Evolutionary conservation across 2,329 filamentous ascomycete genomes (phyloP), one percentile per base, ranked within the genome.

Genomic region (Talaromyces atroroseus): DNA sequence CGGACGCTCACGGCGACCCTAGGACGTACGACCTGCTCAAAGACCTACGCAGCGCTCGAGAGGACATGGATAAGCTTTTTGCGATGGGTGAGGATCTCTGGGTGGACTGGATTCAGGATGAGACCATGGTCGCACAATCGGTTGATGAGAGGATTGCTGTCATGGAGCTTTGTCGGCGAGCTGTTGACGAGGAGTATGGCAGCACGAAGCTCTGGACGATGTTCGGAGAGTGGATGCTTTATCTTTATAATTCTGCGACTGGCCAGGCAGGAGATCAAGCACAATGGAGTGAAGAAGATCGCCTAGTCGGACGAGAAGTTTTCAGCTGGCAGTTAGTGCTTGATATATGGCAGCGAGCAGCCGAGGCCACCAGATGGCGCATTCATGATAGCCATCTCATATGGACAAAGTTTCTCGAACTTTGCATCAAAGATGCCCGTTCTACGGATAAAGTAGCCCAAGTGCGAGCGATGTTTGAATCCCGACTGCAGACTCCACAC

Each of bases 51-150:
- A 72, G 67, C 21, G 76, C 77, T 3, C 78, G 83, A 57, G 78
- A 82, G 62, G 77, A 79, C 54, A 83, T 86, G 79, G 80, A 83
- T 62, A 78, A 80, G 52, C 78, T 83, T 20, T 86, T 85, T 63
- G 80, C 83, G 2, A 78, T 86, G 58, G 83, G 83, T 1, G 84
- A 86, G 65, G 77, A 81, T 44, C 72, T 85, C 51, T 87, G 83
- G 83, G 71, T 78, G 3, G 82, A 84, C 58, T 85, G 83, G 77
- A 79, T 87, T 45, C 77, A 82, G 60, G 84, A 86, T 60, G 83
- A 86, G 65, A 81, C 78, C 52, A 72, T 81, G 57, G 68, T 86
- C 52, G 83, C 83, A 24, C 74, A 71, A 20, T 76, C 77, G 18
- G 71, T 79, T 6, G 80, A 84, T 21, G 82, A 85, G 63, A 78